Conservation (phyloP, 768 basidiomycete species). For the Tulasnella sp. region DNA sequence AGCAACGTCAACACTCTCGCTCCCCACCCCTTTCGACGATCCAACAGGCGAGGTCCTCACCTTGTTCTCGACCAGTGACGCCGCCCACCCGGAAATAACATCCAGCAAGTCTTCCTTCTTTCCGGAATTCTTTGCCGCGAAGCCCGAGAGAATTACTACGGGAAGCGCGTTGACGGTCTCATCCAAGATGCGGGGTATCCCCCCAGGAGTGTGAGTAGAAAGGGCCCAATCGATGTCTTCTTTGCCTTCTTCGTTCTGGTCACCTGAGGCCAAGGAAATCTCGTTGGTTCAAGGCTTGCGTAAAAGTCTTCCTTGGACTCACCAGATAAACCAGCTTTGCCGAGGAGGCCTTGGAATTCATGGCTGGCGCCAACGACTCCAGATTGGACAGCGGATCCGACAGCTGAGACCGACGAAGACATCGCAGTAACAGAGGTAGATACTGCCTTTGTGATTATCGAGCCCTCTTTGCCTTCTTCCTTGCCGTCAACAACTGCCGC, state of each 20-base stretch:
- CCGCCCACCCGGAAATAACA: conserved; percentile 84
- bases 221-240: conserved; percentile 23
- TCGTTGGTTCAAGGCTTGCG: neutral
- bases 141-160: conserved; percentile 85
- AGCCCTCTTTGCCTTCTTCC: conserved; percentile 21
- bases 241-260: neutral
- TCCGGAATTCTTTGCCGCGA: conserved; percentile 57
- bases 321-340: conserved; percentile 19
- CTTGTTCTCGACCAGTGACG: conserved; percentile 76
- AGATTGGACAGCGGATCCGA: conserved; percentile 17
- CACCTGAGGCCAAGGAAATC: neutral
- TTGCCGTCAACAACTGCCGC: conserved; percentile 8
- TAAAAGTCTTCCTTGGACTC: no score
- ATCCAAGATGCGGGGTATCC: conserved; percentile 42
- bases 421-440: conserved; percentile 18
- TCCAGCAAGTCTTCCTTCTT: conserved; percentile 71
- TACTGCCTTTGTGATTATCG: neutral
- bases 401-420: conserved; percentile 28
- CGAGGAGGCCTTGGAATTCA: conserved; percentile 20
- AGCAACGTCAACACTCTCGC: conserved; percentile 3
- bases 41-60: conserved; percentile 46
- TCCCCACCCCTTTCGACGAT: conserved; percentile 24
- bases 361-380: conserved; percentile 18
- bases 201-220: neutral
- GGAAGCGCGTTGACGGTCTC: conserved; percentile 67